Base-by-base conservation (phyloP, 2,329 filamentous ascomycete species). In the Fusarium praegraminearum region DNA sequence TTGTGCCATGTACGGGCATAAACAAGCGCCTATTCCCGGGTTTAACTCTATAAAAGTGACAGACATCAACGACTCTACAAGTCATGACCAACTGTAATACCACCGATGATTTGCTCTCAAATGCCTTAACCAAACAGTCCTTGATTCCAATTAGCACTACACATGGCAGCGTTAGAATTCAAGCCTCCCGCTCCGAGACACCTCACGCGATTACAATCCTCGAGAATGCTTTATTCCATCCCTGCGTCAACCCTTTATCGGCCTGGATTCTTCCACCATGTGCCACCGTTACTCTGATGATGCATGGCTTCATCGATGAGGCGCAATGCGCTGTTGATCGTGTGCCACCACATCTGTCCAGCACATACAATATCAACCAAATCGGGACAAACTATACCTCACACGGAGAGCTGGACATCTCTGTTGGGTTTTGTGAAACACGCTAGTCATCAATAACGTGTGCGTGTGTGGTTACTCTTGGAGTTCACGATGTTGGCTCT, bases 171-270 rank as follows among this genome's bases (percentile, higher is more conserved):
- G 50, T 20, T 69, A 68, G 61, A 71, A 71, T 66, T 55, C n/a
- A 28, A 52, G 28, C 45, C 43, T 64, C 56, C 33, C 32, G 28
- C 30, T 49, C 30, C 38, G 44, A 62, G 68, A 71, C 68, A 71
- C 20, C 43, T 46, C 33, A 36, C 40, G 51, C 49, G 55, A 62
- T 40, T 55, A 12, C 26, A 22, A 26, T 33, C 51, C 49, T 24
- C 41, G 51, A 69, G 53, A 55, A 71, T 69, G 52, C 51, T 50
- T 33, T 71, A 47, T 41, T 43, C 15, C 35, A 71, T 66, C 68
- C 68, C 57, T 71, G 46, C 69, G 41, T 63, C 46, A 52, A 58
- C 68, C 64, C 67, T 71, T 56, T 64, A 53, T 51, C 32, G 18
- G 26, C 13, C 32, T 41, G 32, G 45, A 49, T 54, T 56, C 36